A percentile compares a stretch with the other conserved stretches of the same genome.
These are phyloP conservation scores for Dendrobium huoshanense DNA, from an alignment of 106 monocot species.

Conservation along the genomic window DNA sequence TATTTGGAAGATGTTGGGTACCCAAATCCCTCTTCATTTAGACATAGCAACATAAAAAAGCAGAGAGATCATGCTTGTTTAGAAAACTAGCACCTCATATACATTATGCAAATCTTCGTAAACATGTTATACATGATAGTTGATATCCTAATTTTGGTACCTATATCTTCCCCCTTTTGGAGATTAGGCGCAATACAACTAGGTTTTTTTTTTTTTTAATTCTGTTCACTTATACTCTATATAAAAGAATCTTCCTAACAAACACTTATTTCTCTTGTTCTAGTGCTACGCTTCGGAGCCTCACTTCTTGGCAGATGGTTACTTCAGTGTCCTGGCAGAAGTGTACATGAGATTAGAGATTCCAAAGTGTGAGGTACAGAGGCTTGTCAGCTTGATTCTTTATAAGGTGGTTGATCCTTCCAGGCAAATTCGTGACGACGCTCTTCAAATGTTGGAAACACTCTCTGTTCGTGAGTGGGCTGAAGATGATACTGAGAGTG, in stretches of 20 bases:
- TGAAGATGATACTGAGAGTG: constrained; percentile 70
- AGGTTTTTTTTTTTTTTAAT: background rate
- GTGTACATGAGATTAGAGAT: constrained; percentile 96
- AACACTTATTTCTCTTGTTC: background rate
- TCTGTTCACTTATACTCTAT: background rate
- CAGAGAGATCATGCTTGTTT: no score
- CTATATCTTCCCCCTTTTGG: no score
- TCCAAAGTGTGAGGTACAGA: constrained; percentile 91
- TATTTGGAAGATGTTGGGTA: no score
- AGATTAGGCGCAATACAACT: no score
- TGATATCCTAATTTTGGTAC: background rate
- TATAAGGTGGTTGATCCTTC: constrained; percentile 96
- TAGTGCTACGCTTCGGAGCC: constrained; percentile 88
- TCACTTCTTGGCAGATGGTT: constrained; percentile 83
- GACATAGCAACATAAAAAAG: no score
- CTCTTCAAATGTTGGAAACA: constrained; percentile 98
- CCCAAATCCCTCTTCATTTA: no score
- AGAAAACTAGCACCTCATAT: background rate
- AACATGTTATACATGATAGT: no score
- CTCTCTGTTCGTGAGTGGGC: constrained; percentile 97
- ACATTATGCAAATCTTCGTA: background rate
- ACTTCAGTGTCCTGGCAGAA: constrained; percentile 93
- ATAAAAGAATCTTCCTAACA: background rate
- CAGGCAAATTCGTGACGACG: constrained; percentile 83
- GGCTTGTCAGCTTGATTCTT: constrained; percentile 88